Percentiles rank a stretch among this genome's conserved stretches.
Conservation (phyloP, 2,329 filamentous ascomycete genomes). For the Pochonia chlamydosporia region DNA sequence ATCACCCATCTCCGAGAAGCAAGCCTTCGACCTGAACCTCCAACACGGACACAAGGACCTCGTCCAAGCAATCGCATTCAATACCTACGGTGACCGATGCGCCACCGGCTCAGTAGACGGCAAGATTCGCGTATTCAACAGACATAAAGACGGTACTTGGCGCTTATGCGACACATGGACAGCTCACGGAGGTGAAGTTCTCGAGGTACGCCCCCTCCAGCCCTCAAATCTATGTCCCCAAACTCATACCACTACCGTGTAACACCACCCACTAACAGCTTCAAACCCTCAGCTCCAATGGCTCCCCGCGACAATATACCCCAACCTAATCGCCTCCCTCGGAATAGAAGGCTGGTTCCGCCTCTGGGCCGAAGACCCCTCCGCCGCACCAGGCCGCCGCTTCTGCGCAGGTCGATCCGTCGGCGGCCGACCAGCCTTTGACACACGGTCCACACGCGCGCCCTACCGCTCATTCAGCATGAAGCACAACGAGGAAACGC, state of each 20-base stretch:
- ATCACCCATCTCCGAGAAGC: conserved; percentile 38
- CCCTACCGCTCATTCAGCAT: conserved; percentile 81
- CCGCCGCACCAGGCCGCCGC: conserved; percentile 70
- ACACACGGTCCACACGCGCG: conserved; percentile 48
- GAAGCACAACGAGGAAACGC: conserved; percentile 70
- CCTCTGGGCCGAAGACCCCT: conserved; percentile 87
- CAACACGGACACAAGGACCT: conserved; percentile 73
- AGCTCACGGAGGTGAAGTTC: conserved; percentile 83
- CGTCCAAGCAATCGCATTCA: conserved; percentile 82
- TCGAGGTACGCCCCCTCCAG: conserved; percentile 56
- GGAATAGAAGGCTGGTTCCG: conserved; percentile 87
- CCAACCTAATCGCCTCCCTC: conserved; percentile 78
- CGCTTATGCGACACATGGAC: conserved; percentile 80
- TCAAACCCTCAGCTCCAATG: conserved; percentile 65
- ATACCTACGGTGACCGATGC: conserved; percentile 86
- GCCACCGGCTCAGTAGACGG: conserved; percentile 89
- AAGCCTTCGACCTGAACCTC: conserved; percentile 54
- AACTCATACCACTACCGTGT: conserved; percentile 1
- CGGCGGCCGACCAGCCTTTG: conserved; percentile 46
- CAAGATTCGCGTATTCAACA: conserved; percentile 85
- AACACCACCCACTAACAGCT: neutral
- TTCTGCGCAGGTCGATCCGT: conserved; percentile 61
- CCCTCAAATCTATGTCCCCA: too few relatives aligned
- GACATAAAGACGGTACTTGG: conserved; percentile 73
- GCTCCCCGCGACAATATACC: conserved; percentile 85